Percentiles rank a stretch among this genome's conserved stretches.
Evolutionary conservation across 768 basidiomycete genomes (phyloP).

Genomic region (Suillus alpinus): DNA sequence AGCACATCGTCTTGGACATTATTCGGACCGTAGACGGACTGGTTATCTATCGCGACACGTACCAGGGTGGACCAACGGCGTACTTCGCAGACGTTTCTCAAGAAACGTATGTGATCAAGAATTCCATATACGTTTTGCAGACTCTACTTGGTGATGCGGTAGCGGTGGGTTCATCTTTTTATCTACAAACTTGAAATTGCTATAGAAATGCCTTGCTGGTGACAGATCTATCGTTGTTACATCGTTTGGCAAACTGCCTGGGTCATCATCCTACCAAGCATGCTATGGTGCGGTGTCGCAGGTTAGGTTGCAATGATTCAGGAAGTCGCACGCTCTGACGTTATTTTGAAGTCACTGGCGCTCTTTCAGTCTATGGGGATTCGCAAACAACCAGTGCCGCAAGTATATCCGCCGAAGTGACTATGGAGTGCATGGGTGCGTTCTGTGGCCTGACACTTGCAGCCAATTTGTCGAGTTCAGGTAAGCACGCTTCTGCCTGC

Average conservation of each 20-base stretch:
- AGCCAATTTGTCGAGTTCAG: constrained; percentile 1
- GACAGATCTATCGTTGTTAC: constrained; percentile 15
- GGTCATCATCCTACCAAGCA: constrained; percentile 9
- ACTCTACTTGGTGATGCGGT: constrained; percentile 9
- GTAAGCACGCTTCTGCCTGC: neutral
- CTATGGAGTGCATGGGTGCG: neutral
- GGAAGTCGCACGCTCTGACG: neutral
- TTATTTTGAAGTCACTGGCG: neutral
- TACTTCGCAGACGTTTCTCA: constrained; percentile 16
- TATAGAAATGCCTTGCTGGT: neutral
- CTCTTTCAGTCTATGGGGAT: constrained; percentile 2
- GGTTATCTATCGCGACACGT: constrained; percentile 15
- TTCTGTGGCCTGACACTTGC: constrained; percentile 5
- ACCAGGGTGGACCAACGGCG: constrained; percentile 19
- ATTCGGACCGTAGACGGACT: constrained; percentile 16
- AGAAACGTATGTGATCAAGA: constrained; percentile 22
- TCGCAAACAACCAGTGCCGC: neutral
- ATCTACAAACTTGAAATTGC: neutral
- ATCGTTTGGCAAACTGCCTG: constrained; percentile 12
- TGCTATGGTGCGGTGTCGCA: constrained; percentile 7
- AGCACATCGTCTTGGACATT: constrained; percentile 16
- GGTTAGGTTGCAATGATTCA: neutral
- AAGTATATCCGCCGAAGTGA: neutral
- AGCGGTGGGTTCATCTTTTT: neutral
- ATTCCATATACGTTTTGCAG: constrained; percentile 15